Evolutionary conservation across 345 rosid genomes (phyloP).

Genomic region (Syzygium aromaticum): DNA sequence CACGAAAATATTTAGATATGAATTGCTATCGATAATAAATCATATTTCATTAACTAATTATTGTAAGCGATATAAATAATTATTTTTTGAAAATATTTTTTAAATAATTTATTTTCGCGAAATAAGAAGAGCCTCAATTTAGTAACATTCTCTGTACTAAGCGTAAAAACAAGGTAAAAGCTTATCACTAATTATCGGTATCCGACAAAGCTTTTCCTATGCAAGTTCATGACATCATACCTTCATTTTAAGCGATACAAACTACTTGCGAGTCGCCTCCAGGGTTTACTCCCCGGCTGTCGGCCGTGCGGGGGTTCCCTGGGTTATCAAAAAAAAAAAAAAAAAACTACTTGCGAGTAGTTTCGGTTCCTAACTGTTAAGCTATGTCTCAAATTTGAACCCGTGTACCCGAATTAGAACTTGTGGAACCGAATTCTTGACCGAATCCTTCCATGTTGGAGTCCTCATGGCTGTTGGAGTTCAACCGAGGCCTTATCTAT

Average conservation of each 20-base stretch:
- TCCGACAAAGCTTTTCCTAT: neutral
- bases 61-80: neutral
- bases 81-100: neutral
- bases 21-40: fast-evolving
- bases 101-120: neutral
- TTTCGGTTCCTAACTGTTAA: neutral
- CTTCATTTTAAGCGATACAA: neutral
- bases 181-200: neutral
- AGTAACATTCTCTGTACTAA: neutral
- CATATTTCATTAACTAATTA: fast-evolving
- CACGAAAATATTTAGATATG: neutral
- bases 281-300: no score
- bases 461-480: neutral
- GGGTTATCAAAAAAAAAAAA: no score
- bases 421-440: neutral
- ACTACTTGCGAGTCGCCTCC: no score
- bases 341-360: fast-evolving
- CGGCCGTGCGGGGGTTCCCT: no score
- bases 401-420: fast-evolving
- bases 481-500: neutral
- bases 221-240: neutral
- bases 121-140: fast-evolving
- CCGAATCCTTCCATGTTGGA: neutral
- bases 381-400: neutral
- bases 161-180: neutral